phyloP scores from a whole-genome alignment of 208 protist genomes.

The Leishmania major region DNA sequence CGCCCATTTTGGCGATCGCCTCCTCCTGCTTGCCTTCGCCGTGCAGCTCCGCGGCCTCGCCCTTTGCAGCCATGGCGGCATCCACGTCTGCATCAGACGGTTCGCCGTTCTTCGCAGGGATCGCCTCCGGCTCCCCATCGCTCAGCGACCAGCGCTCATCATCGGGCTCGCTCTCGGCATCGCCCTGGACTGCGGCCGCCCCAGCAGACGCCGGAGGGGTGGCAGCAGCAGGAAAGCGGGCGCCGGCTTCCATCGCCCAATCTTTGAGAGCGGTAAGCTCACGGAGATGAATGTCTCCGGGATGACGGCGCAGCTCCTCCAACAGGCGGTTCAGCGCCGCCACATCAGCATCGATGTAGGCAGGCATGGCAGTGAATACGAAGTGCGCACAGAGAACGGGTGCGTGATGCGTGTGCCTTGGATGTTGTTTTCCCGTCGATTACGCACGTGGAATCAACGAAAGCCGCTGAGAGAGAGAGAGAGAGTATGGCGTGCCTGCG shows the following conservation, averaged over 20 bases:
- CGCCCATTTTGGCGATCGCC: constrained; percentile 59
- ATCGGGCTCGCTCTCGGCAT: constrained; percentile 53
- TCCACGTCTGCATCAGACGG: constrained; percentile 59
- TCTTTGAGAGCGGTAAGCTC: constrained; percentile 40
- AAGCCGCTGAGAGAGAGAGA: not conserved
- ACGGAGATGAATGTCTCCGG: constrained; percentile 45
- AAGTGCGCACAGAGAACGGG: not conserved
- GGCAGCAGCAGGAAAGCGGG: constrained; percentile 29
- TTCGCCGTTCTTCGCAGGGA: constrained; percentile 33
- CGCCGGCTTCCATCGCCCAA: constrained; percentile 44
- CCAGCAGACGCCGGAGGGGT: constrained; percentile 1
- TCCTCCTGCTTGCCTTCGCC: constrained; percentile 47
- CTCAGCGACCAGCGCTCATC: constrained; percentile 58
- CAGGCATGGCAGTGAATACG: constrained; percentile 24
- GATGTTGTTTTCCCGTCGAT: not conserved
- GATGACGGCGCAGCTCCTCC: constrained; percentile 29
- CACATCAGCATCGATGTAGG: constrained; percentile 33
- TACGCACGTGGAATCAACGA: not conserved
- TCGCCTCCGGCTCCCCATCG: constrained; percentile 29
- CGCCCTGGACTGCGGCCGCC: not conserved
- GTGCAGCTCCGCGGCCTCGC: constrained; percentile 52
- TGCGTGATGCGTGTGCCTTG: not conserved
- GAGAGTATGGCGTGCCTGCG: not conserved
- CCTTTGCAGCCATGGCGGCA: constrained; percentile 63
- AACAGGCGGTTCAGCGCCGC: constrained; percentile 47